Base-by-base conservation (phyloP, 2,329 filamentous ascomycete species). In the Myrmaecium sp. region DNA sequence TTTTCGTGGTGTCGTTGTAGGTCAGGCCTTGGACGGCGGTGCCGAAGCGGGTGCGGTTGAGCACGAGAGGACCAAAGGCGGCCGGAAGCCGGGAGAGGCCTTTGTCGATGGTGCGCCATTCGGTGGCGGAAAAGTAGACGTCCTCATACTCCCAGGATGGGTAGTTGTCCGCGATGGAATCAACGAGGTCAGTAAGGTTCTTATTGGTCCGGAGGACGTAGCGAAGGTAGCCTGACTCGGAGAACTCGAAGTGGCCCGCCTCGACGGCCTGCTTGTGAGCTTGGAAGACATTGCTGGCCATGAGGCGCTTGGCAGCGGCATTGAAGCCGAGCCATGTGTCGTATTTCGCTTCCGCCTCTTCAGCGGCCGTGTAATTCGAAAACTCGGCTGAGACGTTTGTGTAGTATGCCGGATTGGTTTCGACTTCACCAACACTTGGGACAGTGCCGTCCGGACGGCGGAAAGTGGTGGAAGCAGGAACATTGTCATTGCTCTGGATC, bases 41-140 rank as follows among this genome's bases (percentile, higher is more conserved):
- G 30, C 62, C 57, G 35, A 74, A 62, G 2, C 60, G 64, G 0
- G 67, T 65, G 21, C 61, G 57, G 19, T 67, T 60, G 29, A 62
- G 52, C 2, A 79, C 63, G 12, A 68, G 59, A 0, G 74, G 73
- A 7, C 59, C 57, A 47, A 80, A 77, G 0, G 74, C 64, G 0
- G 54, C 44, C 0, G 74, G 72, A 0, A 80, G 58, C 0, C 64
- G 62, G 32, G 62, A 66, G 0, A 71, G 44, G 2, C 66, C 66
- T 40, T 65, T 57, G 39, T 78, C 66, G 34, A 78, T 74, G 3
- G 73, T 77, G n/a, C 54, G 56, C 67, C 66, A 76, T 4, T 57
- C 55, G 0, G 64, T 64, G 0, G 70, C 69, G 1, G 44, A 39
- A 41, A 74, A 74, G 46, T 75, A 76, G 4, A 67, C 53, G 4